Percentiles rank a stretch among this genome's conserved stretches.
phyloP scores from a whole-genome alignment of 1,139 yeast species.

The Debaryomyces sp. region DNA sequence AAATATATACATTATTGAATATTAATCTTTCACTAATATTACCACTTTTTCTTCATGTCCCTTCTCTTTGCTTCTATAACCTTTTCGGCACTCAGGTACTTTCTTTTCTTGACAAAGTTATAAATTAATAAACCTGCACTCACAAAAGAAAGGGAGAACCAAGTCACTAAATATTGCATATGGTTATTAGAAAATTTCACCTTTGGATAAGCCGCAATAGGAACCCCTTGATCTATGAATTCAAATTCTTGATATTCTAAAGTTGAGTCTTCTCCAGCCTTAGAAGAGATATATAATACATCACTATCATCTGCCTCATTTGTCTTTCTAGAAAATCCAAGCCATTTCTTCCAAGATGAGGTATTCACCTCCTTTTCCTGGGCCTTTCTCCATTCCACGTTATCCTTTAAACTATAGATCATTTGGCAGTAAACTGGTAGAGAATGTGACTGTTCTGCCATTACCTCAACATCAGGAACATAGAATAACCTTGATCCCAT shows the following conservation, averaged over 20 bases:
- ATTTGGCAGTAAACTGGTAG: constrained; percentile 81
- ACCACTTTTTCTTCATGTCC: constrained; percentile 35
- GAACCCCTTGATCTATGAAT: constrained; percentile 80
- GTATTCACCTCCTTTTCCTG: constrained; percentile 13
- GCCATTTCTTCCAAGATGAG: constrained; percentile 7
- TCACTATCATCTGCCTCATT: constrained; percentile 14
- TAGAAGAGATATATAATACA: constrained; percentile 18
- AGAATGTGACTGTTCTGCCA: constrained; percentile 70
- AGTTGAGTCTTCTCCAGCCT: constrained; percentile 32
- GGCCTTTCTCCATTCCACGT: constrained; percentile 46
- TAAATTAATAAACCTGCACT: constrained; percentile 63
- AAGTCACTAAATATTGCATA: constrained; percentile 86
- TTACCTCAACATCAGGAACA: constrained; percentile 77
- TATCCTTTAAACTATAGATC: constrained; percentile 65
- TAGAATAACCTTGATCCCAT: constrained; percentile 61
- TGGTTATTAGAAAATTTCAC: constrained; percentile 87
- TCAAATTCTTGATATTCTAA: constrained; percentile 48
- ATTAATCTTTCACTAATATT: neutral
- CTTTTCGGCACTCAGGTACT: constrained; percentile 41
- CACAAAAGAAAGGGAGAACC: constrained; percentile 85
- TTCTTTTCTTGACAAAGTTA: constrained; percentile 33
- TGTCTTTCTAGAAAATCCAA: constrained; percentile 5
- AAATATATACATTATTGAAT: constrained; percentile 3
- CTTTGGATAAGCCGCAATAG: constrained; percentile 80
- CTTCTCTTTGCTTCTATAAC: constrained; percentile 44